Conservation (phyloP, 2,329 filamentous ascomycete genomes). For the Paracoccidioides lutzii region DNA sequence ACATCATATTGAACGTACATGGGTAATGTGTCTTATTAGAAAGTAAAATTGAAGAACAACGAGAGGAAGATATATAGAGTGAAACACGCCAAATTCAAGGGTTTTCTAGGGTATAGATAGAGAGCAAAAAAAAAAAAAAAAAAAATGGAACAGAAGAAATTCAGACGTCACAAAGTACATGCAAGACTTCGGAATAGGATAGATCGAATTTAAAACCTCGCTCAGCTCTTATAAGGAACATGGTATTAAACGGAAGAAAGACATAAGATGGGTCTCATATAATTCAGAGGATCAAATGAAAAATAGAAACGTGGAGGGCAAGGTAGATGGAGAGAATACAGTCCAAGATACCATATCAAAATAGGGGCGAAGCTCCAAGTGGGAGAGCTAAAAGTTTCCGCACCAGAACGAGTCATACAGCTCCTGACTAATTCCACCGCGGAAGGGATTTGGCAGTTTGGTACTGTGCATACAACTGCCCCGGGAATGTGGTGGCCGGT, state of each 20-base stretch:
- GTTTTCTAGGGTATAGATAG: no score
- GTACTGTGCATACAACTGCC: background rate
- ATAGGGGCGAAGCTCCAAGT: background rate
- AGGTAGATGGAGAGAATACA: background rate
- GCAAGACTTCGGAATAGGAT: background rate
- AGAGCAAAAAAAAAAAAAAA: background rate
- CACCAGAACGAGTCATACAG: background rate
- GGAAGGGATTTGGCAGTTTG: background rate
- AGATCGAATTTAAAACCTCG: background rate
- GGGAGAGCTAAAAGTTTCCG: background rate
- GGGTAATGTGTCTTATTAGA: background rate
- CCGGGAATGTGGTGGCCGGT: background rate
- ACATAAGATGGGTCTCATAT: background rate
- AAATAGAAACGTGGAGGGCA: background rate
- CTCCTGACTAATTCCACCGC: background rate
- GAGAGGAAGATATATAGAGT: background rate
- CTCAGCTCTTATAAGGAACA: background rate
- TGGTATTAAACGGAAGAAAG: background rate
- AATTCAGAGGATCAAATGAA: background rate
- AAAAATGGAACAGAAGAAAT: background rate
- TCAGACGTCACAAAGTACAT: background rate
- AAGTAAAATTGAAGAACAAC: background rate
- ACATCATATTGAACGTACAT: background rate
- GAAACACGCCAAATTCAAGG: no score
- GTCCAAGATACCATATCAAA: background rate